Percentiles rank a stretch among this genome's conserved stretches.
These are phyloP conservation scores for Knoxia roxburghii DNA, from an alignment of 257 asterid genomes.

Conservation along the genomic window DNA sequence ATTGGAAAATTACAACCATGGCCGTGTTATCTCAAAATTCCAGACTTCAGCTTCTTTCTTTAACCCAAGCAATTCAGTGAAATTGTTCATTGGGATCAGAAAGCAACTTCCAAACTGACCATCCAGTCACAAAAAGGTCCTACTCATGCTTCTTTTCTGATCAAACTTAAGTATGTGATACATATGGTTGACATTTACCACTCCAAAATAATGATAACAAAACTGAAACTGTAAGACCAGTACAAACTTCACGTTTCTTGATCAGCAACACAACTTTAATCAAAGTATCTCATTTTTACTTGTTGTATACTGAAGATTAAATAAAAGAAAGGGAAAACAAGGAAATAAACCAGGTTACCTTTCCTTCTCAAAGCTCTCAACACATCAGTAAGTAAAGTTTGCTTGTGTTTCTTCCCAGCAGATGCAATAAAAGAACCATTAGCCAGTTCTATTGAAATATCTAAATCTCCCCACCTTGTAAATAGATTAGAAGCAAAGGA, in stretches of 20 bases:
- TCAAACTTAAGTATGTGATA: background rate
- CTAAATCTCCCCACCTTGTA: conserved; percentile 96
- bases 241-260: background rate
- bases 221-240: background rate
- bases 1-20: background rate
- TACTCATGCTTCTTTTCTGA: background rate
- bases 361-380: conserved; percentile 53
- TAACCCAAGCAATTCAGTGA: background rate
- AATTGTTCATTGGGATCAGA: no score
- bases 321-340: background rate
- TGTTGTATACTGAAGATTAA: background rate
- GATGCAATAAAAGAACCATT: conserved; percentile 57
- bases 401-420: conserved; percentile 77
- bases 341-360: conserved; percentile 39
- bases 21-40: background rate
- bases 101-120: background rate
- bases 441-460: conserved; percentile 71
- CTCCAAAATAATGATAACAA: background rate
- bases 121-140: background rate
- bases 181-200: background rate
- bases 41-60: background rate
- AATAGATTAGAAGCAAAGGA: conserved; percentile 95
- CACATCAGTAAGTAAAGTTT: conserved; percentile 50
- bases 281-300: background rate
- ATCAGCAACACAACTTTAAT: no score